Evolutionary conservation across 164 flowering plant species (phyloP), one percentile per base, ranked within the genome.

Genomic region (Annona cherimola): DNA sequence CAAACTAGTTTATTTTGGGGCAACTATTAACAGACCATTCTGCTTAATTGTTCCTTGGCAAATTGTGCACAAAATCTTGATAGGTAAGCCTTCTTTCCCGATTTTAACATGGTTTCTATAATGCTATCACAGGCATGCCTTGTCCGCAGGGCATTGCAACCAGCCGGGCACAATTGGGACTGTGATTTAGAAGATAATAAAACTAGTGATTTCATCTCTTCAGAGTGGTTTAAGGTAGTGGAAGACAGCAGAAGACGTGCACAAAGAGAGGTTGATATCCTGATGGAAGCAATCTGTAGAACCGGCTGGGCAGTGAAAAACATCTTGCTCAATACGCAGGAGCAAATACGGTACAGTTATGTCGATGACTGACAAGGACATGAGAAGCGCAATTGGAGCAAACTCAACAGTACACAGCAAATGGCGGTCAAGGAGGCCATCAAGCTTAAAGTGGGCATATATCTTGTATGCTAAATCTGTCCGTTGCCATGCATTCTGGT

Each of bases 261-360:
- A 11, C 18, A 42, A 50, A 26, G 59, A 16, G 63, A 54, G 26
- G 19, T 70, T 26, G 18, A 50, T 39, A 54, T 50, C 39, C 11
- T 75, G 50, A 63, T 42, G 35, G 77, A 75, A 63, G 77, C 54
- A 50, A 69, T 75, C n/a, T 57, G 57, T 54, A 69, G 54, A 35
- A 42, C 66, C 4, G 73, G 77, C n/a, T 75, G 77, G 77, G 64
- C 73, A 19, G 59, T 69, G 35, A 74, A 74, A 54, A 74, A 74
- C 54, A 54, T 74, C 41, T 63, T 74, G 40, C 63, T 74, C 35
- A 74, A 63, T 42, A 20, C 72, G 5, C 72, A 19, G 3, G 76
- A 74, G 57, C 76, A 69, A 68, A 69, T 69, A 12, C 60, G 72
- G 20, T 74, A 68, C 39, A 63, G 68, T 39, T 69, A 69, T 9